phyloP scores from a whole-genome alignment of 805 yeast genomes.

The Candida awuae region DNA sequence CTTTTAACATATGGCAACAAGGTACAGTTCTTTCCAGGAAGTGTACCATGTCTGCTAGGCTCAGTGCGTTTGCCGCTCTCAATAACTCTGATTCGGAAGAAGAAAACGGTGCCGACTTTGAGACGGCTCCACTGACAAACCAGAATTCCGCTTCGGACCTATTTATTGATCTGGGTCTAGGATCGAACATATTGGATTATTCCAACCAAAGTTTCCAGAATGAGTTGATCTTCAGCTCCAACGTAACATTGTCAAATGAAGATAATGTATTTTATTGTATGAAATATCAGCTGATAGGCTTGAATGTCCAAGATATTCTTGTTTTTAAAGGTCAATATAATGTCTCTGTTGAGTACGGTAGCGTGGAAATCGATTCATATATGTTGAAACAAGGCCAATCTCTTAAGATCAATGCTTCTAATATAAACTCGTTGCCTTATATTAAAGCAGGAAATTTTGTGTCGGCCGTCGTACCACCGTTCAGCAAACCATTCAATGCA shows the following conservation, averaged over 20 bases:
- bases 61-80: slow-evolving; percentile 30
- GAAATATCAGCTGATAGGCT: slow-evolving; percentile 9
- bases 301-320: slow-evolving; percentile 22
- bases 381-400: slow-evolving; percentile 23
- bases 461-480: too few relatives aligned
- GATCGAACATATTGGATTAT: not conserved
- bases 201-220: not conserved
- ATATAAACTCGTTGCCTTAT: slow-evolving; percentile 35
- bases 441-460: slow-evolving; percentile 28
- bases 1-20: not conserved
- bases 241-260: slow-evolving; percentile 28
- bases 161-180: slow-evolving; percentile 1
- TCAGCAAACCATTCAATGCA: slow-evolving; percentile 33
- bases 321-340: slow-evolving; percentile 41
- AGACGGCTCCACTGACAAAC: not conserved
- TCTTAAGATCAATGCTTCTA: slow-evolving; percentile 26
- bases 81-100: slow-evolving; percentile 15
- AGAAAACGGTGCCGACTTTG: not conserved
- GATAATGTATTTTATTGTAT: slow-evolving; percentile 32
- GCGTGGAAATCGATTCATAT: slow-evolving; percentile 36
- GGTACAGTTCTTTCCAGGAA: not conserved
- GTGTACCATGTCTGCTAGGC: slow-evolving; percentile 4
- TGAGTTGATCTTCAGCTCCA: slow-evolving; percentile 24
- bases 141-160: not conserved
- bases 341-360: slow-evolving; percentile 40